These are phyloP conservation scores for Jatropha multifida DNA, from an alignment of 441 rosid genomes.

Conservation along the genomic window DNA sequence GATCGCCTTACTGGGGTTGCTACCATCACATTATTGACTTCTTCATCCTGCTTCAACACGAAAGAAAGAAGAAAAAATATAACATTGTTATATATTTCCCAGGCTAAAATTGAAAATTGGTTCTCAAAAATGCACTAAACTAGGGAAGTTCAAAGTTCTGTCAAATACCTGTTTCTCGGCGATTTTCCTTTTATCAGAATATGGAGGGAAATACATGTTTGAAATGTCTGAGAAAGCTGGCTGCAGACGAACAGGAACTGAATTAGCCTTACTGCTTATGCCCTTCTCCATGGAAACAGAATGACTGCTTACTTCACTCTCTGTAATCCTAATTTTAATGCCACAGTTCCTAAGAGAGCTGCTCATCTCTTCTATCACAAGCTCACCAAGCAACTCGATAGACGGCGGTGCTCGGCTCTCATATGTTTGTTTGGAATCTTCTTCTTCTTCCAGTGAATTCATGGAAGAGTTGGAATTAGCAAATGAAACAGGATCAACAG, in stretches of 20 bases:
- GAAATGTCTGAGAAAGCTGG: constrained; percentile 26
- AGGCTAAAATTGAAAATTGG: background rate
- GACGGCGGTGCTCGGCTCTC: constrained; percentile 33
- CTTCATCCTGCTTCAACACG: constrained; percentile 24
- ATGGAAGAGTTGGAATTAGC: constrained; percentile 13
- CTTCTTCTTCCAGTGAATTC: constrained; percentile 9
- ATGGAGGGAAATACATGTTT: constrained; percentile 15
- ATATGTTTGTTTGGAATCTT: constrained; percentile 17
- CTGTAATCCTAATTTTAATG: constrained; percentile 22
- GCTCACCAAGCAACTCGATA: constrained; percentile 47
- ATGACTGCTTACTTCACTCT: constrained; percentile 34
- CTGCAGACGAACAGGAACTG: constrained; percentile 17
- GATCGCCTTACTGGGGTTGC: constrained; percentile 45
- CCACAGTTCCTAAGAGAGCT: constrained; percentile 26
- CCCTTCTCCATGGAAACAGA: constrained; percentile 28
- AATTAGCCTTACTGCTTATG: constrained; percentile 17
- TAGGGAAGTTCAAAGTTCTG: background rate
- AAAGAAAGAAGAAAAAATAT: constrained; percentile 6
- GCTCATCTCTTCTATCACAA: constrained; percentile 39
- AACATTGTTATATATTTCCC: background rate
- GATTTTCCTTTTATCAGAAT: constrained; percentile 24
- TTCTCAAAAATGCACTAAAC: too few relatives aligned
- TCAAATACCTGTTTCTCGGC: constrained; percentile 25
- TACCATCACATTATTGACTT: constrained; percentile 7
- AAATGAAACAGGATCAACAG: constrained; percentile 4